A percentile compares a stretch with the other conserved stretches of the same genome.
Conservation (phyloP, 140 eudicot genomes). For the Cichorium intybus region DNA sequence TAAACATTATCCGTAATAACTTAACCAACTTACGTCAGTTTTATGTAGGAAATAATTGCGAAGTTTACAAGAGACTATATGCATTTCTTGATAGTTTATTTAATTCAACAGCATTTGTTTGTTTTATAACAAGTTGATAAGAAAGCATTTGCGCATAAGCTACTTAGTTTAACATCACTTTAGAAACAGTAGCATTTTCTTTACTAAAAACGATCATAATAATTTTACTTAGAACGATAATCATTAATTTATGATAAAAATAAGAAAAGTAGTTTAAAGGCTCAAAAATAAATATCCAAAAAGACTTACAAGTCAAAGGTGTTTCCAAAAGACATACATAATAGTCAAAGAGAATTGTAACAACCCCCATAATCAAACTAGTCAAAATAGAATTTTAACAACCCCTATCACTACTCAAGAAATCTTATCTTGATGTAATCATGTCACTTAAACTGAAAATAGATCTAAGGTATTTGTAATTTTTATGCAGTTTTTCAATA, state of each 20-base stretch:
- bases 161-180: no score
- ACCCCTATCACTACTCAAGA: slow-evolving; percentile 15
- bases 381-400: slow-evolving; percentile 4
- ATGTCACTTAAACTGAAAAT: background rate
- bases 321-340: background rate
- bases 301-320: background rate
- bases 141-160: no score
- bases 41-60: no score
- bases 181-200: no score
- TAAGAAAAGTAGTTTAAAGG: background rate
- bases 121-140: no score
- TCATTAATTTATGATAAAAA: background rate
- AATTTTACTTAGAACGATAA: background rate
- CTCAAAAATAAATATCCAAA: background rate
- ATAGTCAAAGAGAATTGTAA: slow-evolving; percentile 6
- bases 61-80: no score
- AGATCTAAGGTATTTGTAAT: background rate
- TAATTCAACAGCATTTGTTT: background rate
- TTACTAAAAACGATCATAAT: no score
- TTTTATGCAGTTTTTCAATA: background rate
- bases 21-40: no score
- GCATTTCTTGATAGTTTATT: no score
- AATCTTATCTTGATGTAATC: background rate
- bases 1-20: no score
- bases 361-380: slow-evolving; percentile 9